A percentile compares a stretch with the other conserved stretches of the same genome.
Conservation (phyloP, 108 stramenopile species). For the Aurantiochytrium sp. region DNA sequence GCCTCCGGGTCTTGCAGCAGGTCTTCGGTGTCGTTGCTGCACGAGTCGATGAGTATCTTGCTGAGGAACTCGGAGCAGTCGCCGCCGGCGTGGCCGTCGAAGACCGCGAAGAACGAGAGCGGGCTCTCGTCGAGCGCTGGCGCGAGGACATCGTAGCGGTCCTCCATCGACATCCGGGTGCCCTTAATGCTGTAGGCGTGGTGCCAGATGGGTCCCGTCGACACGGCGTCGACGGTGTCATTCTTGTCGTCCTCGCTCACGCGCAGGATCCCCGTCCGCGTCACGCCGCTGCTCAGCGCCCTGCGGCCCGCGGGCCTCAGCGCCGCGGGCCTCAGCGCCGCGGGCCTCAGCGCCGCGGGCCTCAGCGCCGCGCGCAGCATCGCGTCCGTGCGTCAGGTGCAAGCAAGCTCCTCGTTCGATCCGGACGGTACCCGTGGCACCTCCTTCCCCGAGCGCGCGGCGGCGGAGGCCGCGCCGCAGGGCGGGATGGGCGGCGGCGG, state of each 20-base stretch:
- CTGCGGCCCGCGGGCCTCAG: background rate
- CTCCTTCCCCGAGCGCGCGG: too few species aligned
- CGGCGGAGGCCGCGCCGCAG: too few species aligned
- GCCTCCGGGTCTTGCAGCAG: background rate
- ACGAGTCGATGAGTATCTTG: background rate
- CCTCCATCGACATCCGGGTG: background rate
- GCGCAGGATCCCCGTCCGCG: background rate
- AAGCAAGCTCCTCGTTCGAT: too few species aligned
- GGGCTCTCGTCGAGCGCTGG: background rate
- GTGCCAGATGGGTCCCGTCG: background rate
- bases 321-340: background rate
- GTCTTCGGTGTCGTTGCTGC: background rate
- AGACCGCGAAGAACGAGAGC: background rate
- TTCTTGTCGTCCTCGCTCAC: constrained; percentile 9
- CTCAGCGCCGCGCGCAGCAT: too few species aligned
- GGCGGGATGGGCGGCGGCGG: too few species aligned
- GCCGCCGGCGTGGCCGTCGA: background rate
- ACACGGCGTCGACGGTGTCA: background rate
- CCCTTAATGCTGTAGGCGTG: background rate
- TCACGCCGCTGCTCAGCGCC: background rate
- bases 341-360: background rate
- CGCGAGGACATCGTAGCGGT: background rate
- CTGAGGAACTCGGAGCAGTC: background rate
- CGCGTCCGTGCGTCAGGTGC: too few species aligned
- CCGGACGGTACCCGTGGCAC: too few species aligned